Evolutionary conservation across 2,329 filamentous ascomycete species (phyloP).

Genomic region (Stagonosporopsis chrysanthemi): DNA sequence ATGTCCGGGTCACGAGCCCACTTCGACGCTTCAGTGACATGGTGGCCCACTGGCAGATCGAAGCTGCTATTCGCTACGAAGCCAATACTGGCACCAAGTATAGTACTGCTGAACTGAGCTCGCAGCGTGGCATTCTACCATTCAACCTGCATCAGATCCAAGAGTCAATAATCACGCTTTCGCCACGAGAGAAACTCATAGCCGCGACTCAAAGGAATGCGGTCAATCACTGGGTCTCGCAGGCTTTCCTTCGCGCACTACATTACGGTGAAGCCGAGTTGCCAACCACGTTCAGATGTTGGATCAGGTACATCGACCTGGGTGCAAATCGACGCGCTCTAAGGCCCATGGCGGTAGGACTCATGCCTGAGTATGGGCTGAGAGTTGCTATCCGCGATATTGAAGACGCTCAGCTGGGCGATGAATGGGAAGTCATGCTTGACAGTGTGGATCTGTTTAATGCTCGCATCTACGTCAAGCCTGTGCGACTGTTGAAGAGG

Average conservation of each 20-base stretch:
- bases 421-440: slow-evolving; percentile 57
- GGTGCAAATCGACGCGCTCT: slow-evolving; percentile 6
- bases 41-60: slow-evolving; percentile 70
- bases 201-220: slow-evolving; percentile 45
- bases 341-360: slow-evolving; percentile 16
- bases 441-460: slow-evolving; percentile 47
- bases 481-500: slow-evolving; percentile 50
- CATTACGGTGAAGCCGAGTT: slow-evolving; percentile 62
- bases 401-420: slow-evolving; percentile 45
- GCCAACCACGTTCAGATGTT: slow-evolving; percentile 56
- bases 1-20: slow-evolving; percentile 67
- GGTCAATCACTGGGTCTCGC: slow-evolving; percentile 58
- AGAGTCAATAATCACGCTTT: slow-evolving; percentile 56
- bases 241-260: slow-evolving; percentile 65
- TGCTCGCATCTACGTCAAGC: slow-evolving; percentile 40
- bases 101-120: slow-evolving; percentile 30
- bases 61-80: slow-evolving; percentile 67
- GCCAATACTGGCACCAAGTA: slow-evolving; percentile 55
- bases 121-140: slow-evolving; percentile 57
- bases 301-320: slow-evolving; percentile 26
- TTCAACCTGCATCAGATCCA: slow-evolving; percentile 59
- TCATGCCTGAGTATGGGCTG: slow-evolving; percentile 30
- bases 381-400: slow-evolving; percentile 21
- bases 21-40: slow-evolving; percentile 68
- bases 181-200: slow-evolving; percentile 56